These are phyloP conservation scores for Saccharomycopsis babjevae DNA, from an alignment of 805 yeast species.

Conservation along the genomic window DNA sequence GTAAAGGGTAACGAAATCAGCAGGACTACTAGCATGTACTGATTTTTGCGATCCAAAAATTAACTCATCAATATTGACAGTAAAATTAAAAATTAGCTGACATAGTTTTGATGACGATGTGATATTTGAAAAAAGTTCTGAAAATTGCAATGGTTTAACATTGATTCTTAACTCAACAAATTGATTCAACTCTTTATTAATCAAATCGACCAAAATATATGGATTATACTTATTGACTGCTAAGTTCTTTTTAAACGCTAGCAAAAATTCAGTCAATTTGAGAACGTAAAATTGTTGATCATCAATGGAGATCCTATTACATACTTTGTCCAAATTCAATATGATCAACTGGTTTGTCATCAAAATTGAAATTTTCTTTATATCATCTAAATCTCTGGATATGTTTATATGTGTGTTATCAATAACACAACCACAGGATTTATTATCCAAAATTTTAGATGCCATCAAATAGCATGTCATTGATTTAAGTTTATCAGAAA, in stretches of 20 bases:
- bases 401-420: not conserved
- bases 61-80: not conserved
- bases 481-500: constrained; percentile 38
- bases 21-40: not conserved
- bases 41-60: not conserved
- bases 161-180: not conserved
- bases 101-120: not conserved
- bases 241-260: not conserved
- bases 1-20: not conserved
- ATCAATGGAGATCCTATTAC: not conserved
- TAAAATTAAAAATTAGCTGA: not conserved
- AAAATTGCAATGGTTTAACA: not conserved
- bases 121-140: not conserved
- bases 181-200: not conserved
- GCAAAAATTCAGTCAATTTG: not conserved
- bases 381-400: constrained; percentile 4
- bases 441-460: constrained; percentile 33
- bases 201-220: not conserved
- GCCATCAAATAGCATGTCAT: constrained; percentile 42
- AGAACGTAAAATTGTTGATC: not conserved
- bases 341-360: not conserved
- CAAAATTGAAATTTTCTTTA: not conserved
- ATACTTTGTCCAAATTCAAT: not conserved
- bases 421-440: not conserved
- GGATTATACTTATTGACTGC: not conserved